A percentile compares a stretch with the other conserved stretches of the same genome.
Evolutionary conservation across 805 yeast species (phyloP).

Genomic region (Wickerhamiella nectarea): DNA sequence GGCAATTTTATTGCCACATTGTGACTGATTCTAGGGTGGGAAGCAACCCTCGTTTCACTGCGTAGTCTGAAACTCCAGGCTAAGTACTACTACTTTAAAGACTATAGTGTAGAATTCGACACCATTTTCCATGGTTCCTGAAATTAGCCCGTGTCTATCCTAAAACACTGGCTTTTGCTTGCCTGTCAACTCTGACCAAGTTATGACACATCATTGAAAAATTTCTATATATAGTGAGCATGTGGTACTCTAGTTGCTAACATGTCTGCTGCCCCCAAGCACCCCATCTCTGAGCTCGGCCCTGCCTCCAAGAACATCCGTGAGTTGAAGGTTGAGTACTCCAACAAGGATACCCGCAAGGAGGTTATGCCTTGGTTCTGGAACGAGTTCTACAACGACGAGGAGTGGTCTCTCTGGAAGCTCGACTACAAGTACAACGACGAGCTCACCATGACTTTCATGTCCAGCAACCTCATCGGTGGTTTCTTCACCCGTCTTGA

Average conservation of each 20-base stretch:
- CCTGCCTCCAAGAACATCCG: slow-evolving; percentile 55
- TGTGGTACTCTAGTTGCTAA: neutral
- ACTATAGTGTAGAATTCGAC: too few species aligned
- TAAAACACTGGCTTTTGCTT: too few species aligned
- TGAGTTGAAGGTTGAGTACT: slow-evolving; percentile 93
- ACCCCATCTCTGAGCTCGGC: slow-evolving; percentile 75
- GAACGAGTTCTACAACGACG: slow-evolving; percentile 72
- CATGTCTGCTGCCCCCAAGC: slow-evolving; percentile 50
- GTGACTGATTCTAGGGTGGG: too few species aligned
- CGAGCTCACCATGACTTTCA: slow-evolving; percentile 90
- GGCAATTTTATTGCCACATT: too few species aligned
- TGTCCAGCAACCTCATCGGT: slow-evolving; percentile 96
- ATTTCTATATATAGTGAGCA: neutral
- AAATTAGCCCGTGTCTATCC: too few species aligned
- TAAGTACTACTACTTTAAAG: too few species aligned
- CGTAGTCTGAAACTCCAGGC: too few species aligned
- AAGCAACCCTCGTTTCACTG: too few species aligned
- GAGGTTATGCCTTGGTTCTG: slow-evolving; percentile 96
- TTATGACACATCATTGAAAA: neutral
- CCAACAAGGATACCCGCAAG: slow-evolving; percentile 93
- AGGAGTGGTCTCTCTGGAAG: slow-evolving; percentile 90
- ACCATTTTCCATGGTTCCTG: too few species aligned
- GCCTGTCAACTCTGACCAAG: too few species aligned
- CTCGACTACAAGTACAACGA: slow-evolving; percentile 96
- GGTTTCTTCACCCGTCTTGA: slow-evolving; percentile 94